Conservation (phyloP, 495 filamentous ascomycete species). For the Daldinia vernicosa region DNA sequence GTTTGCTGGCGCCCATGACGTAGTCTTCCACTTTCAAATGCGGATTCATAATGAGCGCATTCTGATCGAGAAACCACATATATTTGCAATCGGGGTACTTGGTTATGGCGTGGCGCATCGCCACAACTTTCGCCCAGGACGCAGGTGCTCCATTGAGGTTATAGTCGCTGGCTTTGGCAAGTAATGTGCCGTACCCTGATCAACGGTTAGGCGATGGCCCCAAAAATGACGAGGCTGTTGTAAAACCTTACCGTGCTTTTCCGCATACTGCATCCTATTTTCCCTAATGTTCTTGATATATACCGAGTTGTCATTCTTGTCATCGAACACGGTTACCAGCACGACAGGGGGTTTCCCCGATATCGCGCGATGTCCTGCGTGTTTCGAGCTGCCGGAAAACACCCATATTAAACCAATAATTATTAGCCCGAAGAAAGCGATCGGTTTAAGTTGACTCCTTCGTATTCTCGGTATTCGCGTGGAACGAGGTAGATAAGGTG, state of each 20-base stretch:
- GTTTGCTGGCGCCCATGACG: conserved; percentile 68
- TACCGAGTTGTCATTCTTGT: conserved; percentile 63
- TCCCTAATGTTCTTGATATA: conserved; percentile 77
- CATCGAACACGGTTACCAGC: conserved; percentile 85
- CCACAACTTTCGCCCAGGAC: conserved; percentile 82
- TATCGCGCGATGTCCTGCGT: conserved; percentile 52
- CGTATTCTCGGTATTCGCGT: conserved; percentile 69
- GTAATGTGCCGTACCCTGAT: conserved; percentile 87
- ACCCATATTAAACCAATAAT: conserved; percentile 71
- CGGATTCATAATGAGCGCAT: conserved; percentile 92
- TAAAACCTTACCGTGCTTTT: conserved; percentile 78
- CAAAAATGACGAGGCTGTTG: not conserved
- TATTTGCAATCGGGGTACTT: conserved; percentile 75
- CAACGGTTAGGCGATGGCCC: conserved; percentile 16
- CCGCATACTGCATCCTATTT: conserved; percentile 87
- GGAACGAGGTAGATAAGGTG: conserved; percentile 66
- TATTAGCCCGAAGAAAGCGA: conserved; percentile 65
- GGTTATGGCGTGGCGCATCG: conserved; percentile 90
- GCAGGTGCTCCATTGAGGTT: conserved; percentile 69
- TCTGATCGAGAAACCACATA: conserved; percentile 85
- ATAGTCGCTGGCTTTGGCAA: conserved; percentile 80
- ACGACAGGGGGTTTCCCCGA: conserved; percentile 82
- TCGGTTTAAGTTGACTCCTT: conserved; percentile 70
- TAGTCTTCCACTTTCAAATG: conserved; percentile 70
- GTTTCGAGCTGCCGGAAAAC: conserved; percentile 56